Conservation (phyloP, 176 grass and related monocot species). For the Aegilops speltoides region DNA sequence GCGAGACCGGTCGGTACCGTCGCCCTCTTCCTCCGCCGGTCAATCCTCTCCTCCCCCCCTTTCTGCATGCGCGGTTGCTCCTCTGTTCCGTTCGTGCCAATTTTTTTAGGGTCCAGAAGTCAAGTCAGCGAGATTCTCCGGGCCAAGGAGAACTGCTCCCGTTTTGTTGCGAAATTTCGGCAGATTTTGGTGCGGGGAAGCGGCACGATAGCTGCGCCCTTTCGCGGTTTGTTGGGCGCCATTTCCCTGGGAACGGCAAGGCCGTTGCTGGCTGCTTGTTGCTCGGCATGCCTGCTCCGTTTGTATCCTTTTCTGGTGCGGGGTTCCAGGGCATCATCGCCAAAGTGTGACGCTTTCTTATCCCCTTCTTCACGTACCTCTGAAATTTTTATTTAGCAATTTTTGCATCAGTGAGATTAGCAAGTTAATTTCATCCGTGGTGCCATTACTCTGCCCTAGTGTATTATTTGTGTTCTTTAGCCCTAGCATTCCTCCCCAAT, state of each 20-base stretch:
- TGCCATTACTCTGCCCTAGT: background rate
- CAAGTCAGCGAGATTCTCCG: too few species aligned
- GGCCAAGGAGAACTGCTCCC: background rate
- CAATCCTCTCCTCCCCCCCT: background rate
- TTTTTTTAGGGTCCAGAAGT: background rate
- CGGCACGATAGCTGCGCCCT: constrained; percentile 18
- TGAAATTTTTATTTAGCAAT: background rate
- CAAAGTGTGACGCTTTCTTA: constrained; percentile 11
- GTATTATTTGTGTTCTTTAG: background rate
- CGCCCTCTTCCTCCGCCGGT: background rate
- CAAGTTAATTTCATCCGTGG: background rate
- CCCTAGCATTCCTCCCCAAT: background rate
- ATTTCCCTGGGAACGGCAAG: background rate
- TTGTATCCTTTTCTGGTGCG: constrained; percentile 9
- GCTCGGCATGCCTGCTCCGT: constrained; percentile 7
- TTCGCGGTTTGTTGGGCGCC: constrained; percentile 6
- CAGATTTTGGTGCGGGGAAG: background rate
- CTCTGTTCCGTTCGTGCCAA: background rate
- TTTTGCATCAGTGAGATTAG: background rate
- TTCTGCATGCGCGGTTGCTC: background rate
- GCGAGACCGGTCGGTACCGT: constrained; percentile 52
- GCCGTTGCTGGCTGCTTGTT: constrained; percentile 7
- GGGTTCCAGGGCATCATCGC: constrained; percentile 1
- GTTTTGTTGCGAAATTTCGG: background rate
- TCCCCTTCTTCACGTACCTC: background rate